Percentiles rank a stretch among this genome's conserved stretches.
Evolutionary conservation across 768 basidiomycete genomes (phyloP).

Genomic region (Cyclocybe aegerita): DNA sequence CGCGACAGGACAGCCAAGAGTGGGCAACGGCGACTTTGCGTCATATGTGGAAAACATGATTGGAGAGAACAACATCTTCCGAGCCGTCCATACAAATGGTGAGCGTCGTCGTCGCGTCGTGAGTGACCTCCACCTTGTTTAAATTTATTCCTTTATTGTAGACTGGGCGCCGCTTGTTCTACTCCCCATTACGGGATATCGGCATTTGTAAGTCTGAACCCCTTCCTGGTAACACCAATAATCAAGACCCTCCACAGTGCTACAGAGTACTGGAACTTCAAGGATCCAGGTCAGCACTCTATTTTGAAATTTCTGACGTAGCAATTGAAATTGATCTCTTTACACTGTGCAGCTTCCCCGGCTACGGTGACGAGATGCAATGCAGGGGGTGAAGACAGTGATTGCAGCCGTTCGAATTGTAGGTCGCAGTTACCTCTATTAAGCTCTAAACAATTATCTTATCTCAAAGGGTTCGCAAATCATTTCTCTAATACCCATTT

Average conservation of each 20-base stretch:
- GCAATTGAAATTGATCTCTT: not conserved
- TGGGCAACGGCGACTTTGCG: conserved; percentile 41
- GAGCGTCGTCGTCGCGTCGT: not conserved
- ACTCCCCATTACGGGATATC: conserved; percentile 43
- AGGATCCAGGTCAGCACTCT: conserved; percentile 29
- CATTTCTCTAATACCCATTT: no score
- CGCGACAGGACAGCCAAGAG: conserved; percentile 51
- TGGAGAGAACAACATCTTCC: conserved; percentile 36
- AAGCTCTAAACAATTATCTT: no score
- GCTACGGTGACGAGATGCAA: conserved; percentile 39
- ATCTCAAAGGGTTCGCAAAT: no score
- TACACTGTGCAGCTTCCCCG: conserved; percentile 29
- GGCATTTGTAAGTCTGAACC: conserved; percentile 37
- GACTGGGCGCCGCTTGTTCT: conserved; percentile 56
- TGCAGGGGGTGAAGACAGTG: conserved; percentile 46
- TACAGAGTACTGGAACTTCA: conserved; percentile 46
- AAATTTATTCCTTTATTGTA: conserved; percentile 12
- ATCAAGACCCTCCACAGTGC: conserved; percentile 9
- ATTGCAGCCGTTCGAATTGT: conserved; percentile 50
- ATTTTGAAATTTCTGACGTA: not conserved
- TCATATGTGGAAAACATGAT: conserved; percentile 36
- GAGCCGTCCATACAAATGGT: conserved; percentile 46
- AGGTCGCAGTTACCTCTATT: conserved; percentile 8
- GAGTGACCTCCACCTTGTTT: not conserved
- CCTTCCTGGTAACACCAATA: not conserved